Percentiles rank a stretch among this genome's conserved stretches.
phyloP scores from a whole-genome alignment of 768 basidiomycete genomes.

The Lactarius hatsudake region DNA sequence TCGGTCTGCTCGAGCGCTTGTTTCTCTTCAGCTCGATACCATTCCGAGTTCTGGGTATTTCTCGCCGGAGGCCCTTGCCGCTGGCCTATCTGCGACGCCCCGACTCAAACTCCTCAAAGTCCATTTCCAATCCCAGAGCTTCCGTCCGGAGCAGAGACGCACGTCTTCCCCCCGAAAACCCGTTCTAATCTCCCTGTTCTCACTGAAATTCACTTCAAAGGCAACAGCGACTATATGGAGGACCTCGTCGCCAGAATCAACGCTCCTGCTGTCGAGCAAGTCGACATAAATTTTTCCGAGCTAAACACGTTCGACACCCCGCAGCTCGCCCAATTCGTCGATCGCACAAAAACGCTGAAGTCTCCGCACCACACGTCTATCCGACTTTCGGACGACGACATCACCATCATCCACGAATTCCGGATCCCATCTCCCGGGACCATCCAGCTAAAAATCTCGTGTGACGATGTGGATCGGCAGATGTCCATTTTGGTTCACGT shows the following conservation, averaged over 20 bases:
- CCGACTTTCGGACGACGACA: neutral
- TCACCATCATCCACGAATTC: neutral
- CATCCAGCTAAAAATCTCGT: neutral
- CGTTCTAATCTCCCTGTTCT: neutral
- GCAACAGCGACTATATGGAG: neutral
- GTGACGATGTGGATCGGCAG: neutral
- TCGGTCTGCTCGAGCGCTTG: constrained; percentile 2
- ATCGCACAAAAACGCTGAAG: neutral
- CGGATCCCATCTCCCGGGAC: neutral
- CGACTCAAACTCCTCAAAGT: neutral
- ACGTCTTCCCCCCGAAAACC: neutral
- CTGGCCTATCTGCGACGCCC: neutral
- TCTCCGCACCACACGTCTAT: neutral
- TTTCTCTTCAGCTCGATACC: neutral
- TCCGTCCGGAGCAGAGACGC: no score
- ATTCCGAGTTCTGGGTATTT: neutral
- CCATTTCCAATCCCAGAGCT: neutral
- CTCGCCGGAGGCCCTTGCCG: neutral
- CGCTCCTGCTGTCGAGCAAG: neutral
- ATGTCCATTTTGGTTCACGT: neutral
- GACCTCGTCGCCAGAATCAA: neutral
- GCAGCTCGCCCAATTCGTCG: neutral
- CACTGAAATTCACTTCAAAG: neutral
- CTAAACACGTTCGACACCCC: neutral
- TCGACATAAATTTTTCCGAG: neutral